These are phyloP conservation scores for Escovopsis sp. DNA, from an alignment of 2,329 filamentous ascomycete genomes.

Conservation along the genomic window DNA sequence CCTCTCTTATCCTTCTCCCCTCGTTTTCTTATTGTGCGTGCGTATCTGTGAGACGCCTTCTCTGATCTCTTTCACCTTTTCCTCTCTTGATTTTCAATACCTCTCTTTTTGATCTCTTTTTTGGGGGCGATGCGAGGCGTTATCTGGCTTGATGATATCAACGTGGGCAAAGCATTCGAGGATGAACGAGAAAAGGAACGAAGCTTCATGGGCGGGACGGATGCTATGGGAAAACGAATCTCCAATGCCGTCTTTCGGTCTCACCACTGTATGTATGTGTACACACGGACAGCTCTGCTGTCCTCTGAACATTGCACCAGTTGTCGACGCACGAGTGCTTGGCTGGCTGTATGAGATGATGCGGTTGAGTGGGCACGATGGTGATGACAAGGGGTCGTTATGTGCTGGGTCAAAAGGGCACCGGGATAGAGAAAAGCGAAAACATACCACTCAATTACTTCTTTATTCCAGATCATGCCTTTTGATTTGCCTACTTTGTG, in stretches of 20 bases:
- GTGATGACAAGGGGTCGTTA: not conserved
- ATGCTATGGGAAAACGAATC: slow-evolving; percentile 1
- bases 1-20: not conserved
- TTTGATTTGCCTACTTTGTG: not conserved
- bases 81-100: too few relatives aligned
- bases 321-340: too few relatives aligned
- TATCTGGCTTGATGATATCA: slow-evolving; percentile 1
- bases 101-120: slow-evolving; percentile 1
- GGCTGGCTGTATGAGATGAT: slow-evolving; percentile 1
- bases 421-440: slow-evolving; percentile 1
- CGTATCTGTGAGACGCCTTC: too few relatives aligned
- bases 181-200: not conserved
- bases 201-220: too few relatives aligned
- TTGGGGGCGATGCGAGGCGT: slow-evolving; percentile 4
- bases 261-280: slow-evolving; percentile 13
- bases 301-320: too few relatives aligned
- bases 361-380: slow-evolving; percentile 8
- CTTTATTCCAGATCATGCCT: slow-evolving; percentile 1
- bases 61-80: too few relatives aligned
- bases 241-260: slow-evolving; percentile 10
- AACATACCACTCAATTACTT: slow-evolving; percentile 7
- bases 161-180: slow-evolving; percentile 1
- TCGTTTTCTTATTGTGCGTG: too few relatives aligned
- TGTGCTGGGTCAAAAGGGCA: slow-evolving; percentile 1
- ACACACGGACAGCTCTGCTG: too few relatives aligned